Percentiles rank a stretch among this genome's conserved stretches.
These are phyloP conservation scores for Citrullus amarus DNA, from an alignment of 306 rosid genomes.

Conservation along the genomic window DNA sequence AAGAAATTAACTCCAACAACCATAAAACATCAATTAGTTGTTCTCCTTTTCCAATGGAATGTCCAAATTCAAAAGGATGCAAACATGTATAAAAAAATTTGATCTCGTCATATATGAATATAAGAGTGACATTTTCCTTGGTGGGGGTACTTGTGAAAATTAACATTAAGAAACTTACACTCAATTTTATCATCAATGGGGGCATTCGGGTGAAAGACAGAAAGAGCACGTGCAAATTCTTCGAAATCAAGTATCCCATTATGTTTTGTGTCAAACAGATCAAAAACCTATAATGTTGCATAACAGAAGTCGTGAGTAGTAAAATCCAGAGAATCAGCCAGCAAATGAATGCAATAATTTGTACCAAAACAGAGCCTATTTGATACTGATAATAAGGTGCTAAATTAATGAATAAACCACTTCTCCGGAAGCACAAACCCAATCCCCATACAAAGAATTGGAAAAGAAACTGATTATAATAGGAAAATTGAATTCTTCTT, in stretches of 20 bases:
- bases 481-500: neutral
- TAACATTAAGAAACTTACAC: slow-evolving; percentile 34
- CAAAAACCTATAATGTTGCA: slow-evolving; percentile 56
- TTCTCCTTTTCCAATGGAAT: neutral
- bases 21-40: neutral
- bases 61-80: neutral
- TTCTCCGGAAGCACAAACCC: neutral
- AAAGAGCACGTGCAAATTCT: slow-evolving; percentile 73
- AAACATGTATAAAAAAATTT: neutral
- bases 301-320: slow-evolving; percentile 8
- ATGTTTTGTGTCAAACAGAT: slow-evolving; percentile 57
- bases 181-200: slow-evolving; percentile 58
- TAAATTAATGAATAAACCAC: neutral
- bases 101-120: neutral
- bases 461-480: neutral
- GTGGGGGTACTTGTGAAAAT: slow-evolving; percentile 6
- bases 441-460: neutral
- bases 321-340: neutral
- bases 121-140: neutral
- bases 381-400: neutral
- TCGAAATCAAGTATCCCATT: slow-evolving; percentile 60
- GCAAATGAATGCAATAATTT: neutral
- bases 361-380: neutral
- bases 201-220: slow-evolving; percentile 81
- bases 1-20: neutral